Conservation (phyloP, 2,329 filamentous ascomycete genomes). For the Leptographium procerum region DNA sequence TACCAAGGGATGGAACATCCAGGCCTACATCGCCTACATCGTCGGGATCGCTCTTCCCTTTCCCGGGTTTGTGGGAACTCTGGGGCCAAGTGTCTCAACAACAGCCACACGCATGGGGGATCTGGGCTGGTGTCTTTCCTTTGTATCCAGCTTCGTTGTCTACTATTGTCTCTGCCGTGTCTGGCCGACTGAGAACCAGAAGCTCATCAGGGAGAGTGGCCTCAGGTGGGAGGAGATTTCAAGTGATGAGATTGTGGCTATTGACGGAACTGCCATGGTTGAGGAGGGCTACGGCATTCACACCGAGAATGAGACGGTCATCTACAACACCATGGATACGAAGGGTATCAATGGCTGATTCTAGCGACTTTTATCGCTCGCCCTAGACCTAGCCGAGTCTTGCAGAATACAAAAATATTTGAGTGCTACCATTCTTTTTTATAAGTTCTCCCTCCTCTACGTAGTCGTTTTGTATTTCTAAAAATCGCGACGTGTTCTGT, state of each 20-base stretch:
- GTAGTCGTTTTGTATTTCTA: too few relatives aligned
- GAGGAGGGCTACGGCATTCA: neutral
- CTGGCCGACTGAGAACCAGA: conserved; percentile 21
- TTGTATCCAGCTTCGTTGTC: conserved; percentile 19
- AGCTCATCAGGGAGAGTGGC: conserved; percentile 2
- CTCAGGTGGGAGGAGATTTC: conserved; percentile 7
- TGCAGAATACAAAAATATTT: too few relatives aligned
- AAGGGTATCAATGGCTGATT: neutral
- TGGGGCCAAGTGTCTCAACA: conserved; percentile 20
- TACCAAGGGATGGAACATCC: conserved; percentile 21
- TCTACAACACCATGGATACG: neutral
- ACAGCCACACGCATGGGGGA: conserved; percentile 19
- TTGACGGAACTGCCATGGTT: conserved; percentile 3
- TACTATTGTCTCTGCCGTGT: conserved; percentile 24
- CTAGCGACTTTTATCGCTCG: neutral
- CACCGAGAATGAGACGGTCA: neutral
- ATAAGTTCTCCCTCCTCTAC: too few relatives aligned
- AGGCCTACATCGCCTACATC: conserved; percentile 23
- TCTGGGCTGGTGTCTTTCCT: conserved; percentile 24
- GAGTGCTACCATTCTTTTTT: too few relatives aligned
- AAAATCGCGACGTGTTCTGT: too few relatives aligned
- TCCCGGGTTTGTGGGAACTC: conserved; percentile 21
- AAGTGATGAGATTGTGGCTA: conserved; percentile 3
- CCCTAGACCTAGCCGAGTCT: too few relatives aligned
- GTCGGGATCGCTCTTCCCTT: conserved; percentile 23